phyloP scores from a whole-genome alignment of 1,284 basidiomycete genomes.

The Sphaerobolus stellatus region DNA sequence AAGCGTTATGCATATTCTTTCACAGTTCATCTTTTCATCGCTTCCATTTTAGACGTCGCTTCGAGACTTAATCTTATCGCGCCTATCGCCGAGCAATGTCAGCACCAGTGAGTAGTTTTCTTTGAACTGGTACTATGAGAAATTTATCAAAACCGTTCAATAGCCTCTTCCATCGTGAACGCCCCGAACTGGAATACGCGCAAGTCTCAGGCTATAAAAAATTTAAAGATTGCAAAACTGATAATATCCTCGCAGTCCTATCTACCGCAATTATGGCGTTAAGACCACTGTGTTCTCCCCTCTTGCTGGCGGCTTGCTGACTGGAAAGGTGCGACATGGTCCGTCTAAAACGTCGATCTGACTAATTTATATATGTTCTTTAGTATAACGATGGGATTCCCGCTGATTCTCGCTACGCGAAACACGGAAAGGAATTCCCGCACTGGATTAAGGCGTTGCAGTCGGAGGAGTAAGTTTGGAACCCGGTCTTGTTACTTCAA shows the following conservation, averaged over 20 bases:
- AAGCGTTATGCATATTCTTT: too few relatives aligned
- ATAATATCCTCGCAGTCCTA: conserved; percentile 35
- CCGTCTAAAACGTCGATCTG: too few relatives aligned
- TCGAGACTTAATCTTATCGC: conserved; percentile 66
- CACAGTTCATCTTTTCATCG: too few relatives aligned
- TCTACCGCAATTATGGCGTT: conserved; percentile 62
- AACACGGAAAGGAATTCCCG: conserved; percentile 51
- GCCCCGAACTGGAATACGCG: conserved; percentile 83
- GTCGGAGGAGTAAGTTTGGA: conserved; percentile 34
- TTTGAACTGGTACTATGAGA: conserved; percentile 6
- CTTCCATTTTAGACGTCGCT: too few relatives aligned
- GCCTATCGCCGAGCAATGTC: conserved; percentile 79
- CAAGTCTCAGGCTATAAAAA: conserved; percentile 36
- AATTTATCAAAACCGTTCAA: too few relatives aligned
- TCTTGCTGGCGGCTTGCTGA: conserved; percentile 69
- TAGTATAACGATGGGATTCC: conserved; percentile 53
- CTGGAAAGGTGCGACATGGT: conserved; percentile 55
- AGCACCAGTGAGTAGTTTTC: conserved; percentile 57
- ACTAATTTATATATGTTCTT: too few relatives aligned
- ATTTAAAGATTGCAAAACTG: not conserved
- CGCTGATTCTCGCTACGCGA: conserved; percentile 60
- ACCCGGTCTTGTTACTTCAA: not conserved
- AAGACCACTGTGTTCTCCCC: conserved; percentile 77
- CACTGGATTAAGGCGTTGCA: conserved; percentile 46
- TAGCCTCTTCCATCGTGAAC: conserved; percentile 71